Evolutionary conservation across 345 rosid species (phyloP).

Genomic region (Viola odorata): DNA sequence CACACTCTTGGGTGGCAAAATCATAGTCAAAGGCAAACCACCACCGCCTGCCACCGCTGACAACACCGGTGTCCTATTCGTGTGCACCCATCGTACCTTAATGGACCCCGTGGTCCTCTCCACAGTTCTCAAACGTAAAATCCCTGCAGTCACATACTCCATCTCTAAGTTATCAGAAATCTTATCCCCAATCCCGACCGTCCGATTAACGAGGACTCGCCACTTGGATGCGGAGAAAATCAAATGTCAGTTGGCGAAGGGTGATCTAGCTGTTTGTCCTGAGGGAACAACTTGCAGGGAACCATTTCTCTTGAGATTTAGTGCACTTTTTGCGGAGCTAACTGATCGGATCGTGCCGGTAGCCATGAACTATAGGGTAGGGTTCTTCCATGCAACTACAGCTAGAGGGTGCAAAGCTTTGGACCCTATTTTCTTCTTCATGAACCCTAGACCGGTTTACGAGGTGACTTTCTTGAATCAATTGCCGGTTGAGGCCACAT

Average conservation of each 20-base stretch:
- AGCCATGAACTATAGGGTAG: conserved; percentile 87
- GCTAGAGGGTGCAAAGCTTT: conserved; percentile 88
- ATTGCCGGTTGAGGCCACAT: conserved; percentile 71
- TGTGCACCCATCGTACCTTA: conserved; percentile 85
- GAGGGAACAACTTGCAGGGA: conserved; percentile 97
- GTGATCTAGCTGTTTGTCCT: conserved; percentile 79
- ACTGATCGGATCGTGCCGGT: conserved; percentile 85
- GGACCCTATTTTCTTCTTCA: conserved; percentile 86
- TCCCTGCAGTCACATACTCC: conserved; percentile 91
- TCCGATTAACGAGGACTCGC: conserved; percentile 65
- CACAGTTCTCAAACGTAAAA: conserved; percentile 56
- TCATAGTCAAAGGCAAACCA: conserved; percentile 70
- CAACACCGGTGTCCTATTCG: conserved; percentile 62
- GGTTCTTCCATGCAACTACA: conserved; percentile 92
- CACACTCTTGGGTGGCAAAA: conserved; percentile 46
- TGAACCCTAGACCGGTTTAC: conserved; percentile 89
- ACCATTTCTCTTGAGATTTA: conserved; percentile 74
- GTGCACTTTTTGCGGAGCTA: conserved; percentile 80
- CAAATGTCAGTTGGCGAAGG: conserved; percentile 44
- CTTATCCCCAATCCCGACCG: conserved; percentile 80
- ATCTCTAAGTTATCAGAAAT: conserved; percentile 73
- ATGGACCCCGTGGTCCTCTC: conserved; percentile 90
- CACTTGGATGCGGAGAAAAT: conserved; percentile 61
- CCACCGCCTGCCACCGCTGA: conserved; percentile 40
- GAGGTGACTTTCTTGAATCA: conserved; percentile 90